phyloP scores from a whole-genome alignment of 805 yeast species.

The Candida manassasensis region DNA sequence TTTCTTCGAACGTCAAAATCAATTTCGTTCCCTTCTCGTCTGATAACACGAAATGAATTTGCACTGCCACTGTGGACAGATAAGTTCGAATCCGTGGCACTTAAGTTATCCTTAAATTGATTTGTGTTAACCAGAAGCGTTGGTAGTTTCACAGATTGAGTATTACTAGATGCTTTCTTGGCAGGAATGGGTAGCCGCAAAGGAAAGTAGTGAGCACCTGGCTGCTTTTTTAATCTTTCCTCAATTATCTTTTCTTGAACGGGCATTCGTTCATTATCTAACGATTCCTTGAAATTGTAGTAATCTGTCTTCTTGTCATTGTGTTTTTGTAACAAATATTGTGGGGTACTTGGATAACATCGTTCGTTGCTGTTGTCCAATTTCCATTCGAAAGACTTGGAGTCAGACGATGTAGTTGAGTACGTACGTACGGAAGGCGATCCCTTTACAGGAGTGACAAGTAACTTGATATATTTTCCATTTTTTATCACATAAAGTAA shows the following conservation, averaged over 20 bases:
- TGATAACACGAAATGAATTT: conserved; percentile 59
- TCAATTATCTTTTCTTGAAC: conserved; percentile 11
- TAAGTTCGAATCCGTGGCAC: neutral
- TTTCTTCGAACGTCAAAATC: conserved; percentile 77
- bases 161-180: conserved; percentile 2
- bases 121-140: conserved; percentile 15
- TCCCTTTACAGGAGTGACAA: conserved; percentile 28
- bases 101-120: conserved; percentile 3
- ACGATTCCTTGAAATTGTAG: conserved; percentile 48
- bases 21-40: conserved; percentile 65
- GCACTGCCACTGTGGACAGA: neutral
- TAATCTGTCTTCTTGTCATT: conserved; percentile 46
- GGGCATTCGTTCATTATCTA: conserved; percentile 11
- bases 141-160: conserved; percentile 9
- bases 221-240: neutral
- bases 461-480: conserved; percentile 29
- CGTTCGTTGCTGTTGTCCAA: conserved; percentile 35
- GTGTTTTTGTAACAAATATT: conserved; percentile 48
- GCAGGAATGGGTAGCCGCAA: conserved; percentile 13
- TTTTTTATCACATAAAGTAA: conserved; percentile 33
- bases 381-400: conserved; percentile 48
- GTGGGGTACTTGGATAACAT: conserved; percentile 64
- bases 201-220: conserved; percentile 10
- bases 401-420: conserved; percentile 50
- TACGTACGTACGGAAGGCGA: conserved; percentile 32